These are phyloP conservation scores for Ascoidea tarda DNA, from an alignment of 805 yeast genomes.

Conservation along the genomic window DNA sequence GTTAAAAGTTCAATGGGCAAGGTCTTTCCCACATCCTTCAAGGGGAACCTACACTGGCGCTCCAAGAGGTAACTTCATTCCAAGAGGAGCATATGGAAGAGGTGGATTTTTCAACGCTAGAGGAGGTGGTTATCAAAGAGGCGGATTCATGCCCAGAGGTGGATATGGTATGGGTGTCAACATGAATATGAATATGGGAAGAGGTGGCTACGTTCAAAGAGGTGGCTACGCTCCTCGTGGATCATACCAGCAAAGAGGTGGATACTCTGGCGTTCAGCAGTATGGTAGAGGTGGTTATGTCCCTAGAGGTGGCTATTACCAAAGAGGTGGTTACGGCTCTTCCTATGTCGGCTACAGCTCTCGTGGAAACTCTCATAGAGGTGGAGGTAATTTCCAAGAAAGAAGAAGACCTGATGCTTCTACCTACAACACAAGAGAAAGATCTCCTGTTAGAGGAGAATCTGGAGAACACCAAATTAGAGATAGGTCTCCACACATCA, in stretches of 20 bases:
- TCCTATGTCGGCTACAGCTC: background rate
- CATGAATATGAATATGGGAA: too few relatives aligned
- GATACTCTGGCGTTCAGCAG: background rate
- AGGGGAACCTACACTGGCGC: background rate
- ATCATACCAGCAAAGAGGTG: background rate
- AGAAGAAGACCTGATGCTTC: background rate
- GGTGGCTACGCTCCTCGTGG: background rate
- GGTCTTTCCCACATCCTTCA: conserved; percentile 33
- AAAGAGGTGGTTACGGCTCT: background rate
- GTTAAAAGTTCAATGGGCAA: conserved; percentile 39
- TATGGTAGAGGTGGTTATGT: background rate
- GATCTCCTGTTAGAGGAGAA: background rate
- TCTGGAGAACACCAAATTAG: background rate
- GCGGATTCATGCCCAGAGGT: background rate
- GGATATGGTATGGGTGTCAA: background rate
- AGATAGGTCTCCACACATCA: background rate
- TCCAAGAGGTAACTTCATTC: background rate
- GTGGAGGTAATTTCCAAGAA: background rate
- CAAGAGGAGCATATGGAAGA: too few relatives aligned
- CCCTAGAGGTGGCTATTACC: background rate
- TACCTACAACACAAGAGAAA: background rate
- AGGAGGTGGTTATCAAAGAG: background rate
- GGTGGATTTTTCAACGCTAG: background rate
- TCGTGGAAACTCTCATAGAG: background rate
- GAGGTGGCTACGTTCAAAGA: background rate